Percentiles rank a stretch among this genome's conserved stretches.
Conservation (phyloP, 352 stramenopile genomes). For the Globisporangium paroecandrum region DNA sequence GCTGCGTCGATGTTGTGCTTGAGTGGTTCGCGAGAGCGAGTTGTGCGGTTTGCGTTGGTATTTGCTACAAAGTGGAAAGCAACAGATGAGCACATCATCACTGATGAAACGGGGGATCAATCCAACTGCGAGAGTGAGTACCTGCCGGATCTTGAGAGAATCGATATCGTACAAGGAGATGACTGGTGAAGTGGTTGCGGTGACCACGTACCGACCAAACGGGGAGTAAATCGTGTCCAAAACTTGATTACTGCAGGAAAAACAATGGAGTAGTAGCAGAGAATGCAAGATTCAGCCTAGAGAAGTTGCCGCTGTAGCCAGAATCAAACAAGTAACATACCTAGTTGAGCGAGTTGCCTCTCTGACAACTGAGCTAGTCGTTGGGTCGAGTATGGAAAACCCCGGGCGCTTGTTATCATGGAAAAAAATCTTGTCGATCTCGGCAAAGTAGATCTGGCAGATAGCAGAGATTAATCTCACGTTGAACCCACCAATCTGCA, state of each 20-base stretch:
- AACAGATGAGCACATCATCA: not conserved
- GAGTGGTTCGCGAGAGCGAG: conserved; percentile 28
- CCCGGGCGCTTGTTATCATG: conserved; percentile 28
- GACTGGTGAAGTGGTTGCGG: conserved; percentile 43
- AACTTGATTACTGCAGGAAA: conserved; percentile 15
- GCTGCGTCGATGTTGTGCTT: not conserved
- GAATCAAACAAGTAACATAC: conserved; percentile 8
- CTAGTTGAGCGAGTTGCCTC: conserved; percentile 13
- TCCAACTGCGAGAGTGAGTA: conserved; percentile 6
- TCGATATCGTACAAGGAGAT: conserved; percentile 56
- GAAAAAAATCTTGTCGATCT: conserved; percentile 38
- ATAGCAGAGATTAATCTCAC: not conserved
- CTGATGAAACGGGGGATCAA: not conserved
- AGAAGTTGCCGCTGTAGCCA: not conserved
- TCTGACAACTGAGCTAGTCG: conserved; percentile 21
- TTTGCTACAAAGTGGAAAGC: conserved; percentile 28
- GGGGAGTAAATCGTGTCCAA: conserved; percentile 45
- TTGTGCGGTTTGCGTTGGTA: conserved; percentile 37
- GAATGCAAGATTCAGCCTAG: not conserved
- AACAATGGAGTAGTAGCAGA: not conserved
- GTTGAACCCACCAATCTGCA: not conserved
- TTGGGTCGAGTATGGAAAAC: conserved; percentile 37
- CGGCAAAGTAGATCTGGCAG: conserved; percentile 30
- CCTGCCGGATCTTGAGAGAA: conserved; percentile 41
- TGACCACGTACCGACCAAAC: conserved; percentile 41